Conservation (phyloP, 2,329 filamentous ascomycete species). For the Colletotrichum trifolii region DNA sequence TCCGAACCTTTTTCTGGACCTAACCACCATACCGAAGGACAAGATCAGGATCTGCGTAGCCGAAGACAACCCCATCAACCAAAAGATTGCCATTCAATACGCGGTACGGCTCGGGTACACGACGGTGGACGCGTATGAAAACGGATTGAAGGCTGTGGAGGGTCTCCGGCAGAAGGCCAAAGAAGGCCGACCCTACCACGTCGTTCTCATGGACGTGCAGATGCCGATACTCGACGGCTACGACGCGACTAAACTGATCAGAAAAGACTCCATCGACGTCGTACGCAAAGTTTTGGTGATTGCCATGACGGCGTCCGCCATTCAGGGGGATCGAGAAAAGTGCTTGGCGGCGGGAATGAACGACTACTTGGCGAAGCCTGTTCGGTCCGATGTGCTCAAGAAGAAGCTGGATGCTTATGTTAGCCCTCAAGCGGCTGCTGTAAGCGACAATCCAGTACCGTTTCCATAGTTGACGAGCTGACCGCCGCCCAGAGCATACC, state of each 20-base stretch:
- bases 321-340: constrained; percentile 93
- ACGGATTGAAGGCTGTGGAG: constrained; percentile 88
- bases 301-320: constrained; percentile 96
- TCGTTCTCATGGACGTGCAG: constrained; percentile 95
- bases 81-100: constrained; percentile 93
- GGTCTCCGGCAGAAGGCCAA: constrained; percentile 79
- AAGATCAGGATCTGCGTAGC: constrained; percentile 91
- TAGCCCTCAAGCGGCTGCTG: constrained; percentile 44
- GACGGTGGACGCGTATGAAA: constrained; percentile 86
- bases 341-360: constrained; percentile 98
- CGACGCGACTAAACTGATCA: constrained; percentile 86
- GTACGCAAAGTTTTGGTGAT: constrained; percentile 91
- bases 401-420: constrained; percentile 77
- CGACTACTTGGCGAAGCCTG: constrained; percentile 94
- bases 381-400: constrained; percentile 88
- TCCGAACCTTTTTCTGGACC: constrained; percentile 66
- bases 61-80: constrained; percentile 95
- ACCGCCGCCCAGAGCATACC: constrained; percentile 12
- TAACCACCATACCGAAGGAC: constrained; percentile 79
- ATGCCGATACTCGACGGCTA: constrained; percentile 96
- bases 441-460: constrained; percentile 12
- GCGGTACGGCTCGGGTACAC: constrained; percentile 86
- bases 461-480: constrained; percentile 1
- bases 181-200: constrained; percentile 83
- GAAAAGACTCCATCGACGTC: constrained; percentile 78